Evolutionary conservation across 2,329 filamentous ascomycete species (phyloP).

Genomic region (Penicillium sp.): DNA sequence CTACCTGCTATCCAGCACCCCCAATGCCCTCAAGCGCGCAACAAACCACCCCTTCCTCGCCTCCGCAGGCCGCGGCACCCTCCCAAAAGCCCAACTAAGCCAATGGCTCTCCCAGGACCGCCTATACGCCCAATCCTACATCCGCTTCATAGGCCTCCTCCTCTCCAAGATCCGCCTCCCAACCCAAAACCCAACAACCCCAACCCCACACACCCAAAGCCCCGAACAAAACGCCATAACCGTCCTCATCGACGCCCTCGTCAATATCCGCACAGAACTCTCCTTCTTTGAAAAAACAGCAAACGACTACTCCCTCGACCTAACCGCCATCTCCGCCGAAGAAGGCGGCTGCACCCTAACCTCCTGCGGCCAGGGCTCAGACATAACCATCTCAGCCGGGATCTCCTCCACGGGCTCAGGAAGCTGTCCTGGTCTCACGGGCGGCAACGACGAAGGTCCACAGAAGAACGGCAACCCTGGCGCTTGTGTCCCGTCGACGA

Average conservation of each 20-base stretch:
- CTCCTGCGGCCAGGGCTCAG: constrained; percentile 2
- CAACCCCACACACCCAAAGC: constrained; percentile 22
- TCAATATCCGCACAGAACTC: constrained; percentile 65
- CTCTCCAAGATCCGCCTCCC: constrained; percentile 59
- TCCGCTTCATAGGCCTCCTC: constrained; percentile 64
- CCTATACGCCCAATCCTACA: constrained; percentile 68
- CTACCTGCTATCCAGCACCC: constrained; percentile 54
- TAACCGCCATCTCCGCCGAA: constrained; percentile 41
- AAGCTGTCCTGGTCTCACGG: constrained; percentile 20
- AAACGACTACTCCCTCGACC: constrained; percentile 55
- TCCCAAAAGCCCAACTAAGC: constrained; percentile 55
- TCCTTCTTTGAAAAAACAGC: constrained; percentile 66
- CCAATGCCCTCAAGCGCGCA: constrained; percentile 51
- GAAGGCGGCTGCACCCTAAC: constrained; percentile 35
- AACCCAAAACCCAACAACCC: constrained; percentile 33
- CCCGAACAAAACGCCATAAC: constrained; percentile 58
- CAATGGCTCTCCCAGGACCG: constrained; percentile 71
- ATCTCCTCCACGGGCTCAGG: constrained; percentile 20
- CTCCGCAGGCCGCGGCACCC: constrained; percentile 61
- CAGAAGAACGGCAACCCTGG: not conserved
- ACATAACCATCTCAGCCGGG: constrained; percentile 13
- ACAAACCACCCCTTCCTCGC: constrained; percentile 66
- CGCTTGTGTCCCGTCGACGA: not conserved
- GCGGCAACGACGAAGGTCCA: constrained; percentile 24
- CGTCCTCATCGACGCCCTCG: constrained; percentile 62